Evolutionary conservation across 495 filamentous ascomycete species (phyloP).

Genomic region (Aspergillus cavernicola): DNA sequence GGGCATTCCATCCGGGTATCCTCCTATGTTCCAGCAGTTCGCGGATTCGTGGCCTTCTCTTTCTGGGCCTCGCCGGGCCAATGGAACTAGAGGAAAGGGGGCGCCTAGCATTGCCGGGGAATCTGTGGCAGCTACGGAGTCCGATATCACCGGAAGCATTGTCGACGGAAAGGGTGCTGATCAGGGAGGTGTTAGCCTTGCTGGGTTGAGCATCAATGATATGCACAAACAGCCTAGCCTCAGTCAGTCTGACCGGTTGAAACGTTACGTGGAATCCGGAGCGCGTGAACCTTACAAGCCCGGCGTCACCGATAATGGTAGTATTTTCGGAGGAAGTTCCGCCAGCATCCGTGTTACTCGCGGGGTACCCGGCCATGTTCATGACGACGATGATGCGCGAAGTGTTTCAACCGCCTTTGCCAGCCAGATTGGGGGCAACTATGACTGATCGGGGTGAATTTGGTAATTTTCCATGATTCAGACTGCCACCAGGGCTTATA

Average conservation of each 20-base stretch:
- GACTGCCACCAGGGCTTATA: conserved; percentile 15
- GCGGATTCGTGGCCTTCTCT: conserved; percentile 85
- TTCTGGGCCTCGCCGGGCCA: conserved; percentile 55
- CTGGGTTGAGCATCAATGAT: conserved; percentile 74
- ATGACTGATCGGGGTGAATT: conserved; percentile 65
- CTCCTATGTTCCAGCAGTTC: conserved; percentile 94
- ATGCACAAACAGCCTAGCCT: conserved; percentile 73
- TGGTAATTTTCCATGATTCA: conserved; percentile 8
- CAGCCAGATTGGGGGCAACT: conserved; percentile 86
- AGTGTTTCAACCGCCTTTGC: conserved; percentile 95
- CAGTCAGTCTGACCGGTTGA: conserved; percentile 79
- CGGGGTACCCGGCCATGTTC: conserved; percentile 45
- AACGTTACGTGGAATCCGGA: conserved; percentile 82
- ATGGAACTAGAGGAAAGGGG: conserved; percentile 58
- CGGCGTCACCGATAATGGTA: conserved; percentile 53
- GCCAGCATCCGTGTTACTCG: conserved; percentile 53
- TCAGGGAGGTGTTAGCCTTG: conserved; percentile 82
- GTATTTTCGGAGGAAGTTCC: conserved; percentile 74
- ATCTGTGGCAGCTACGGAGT: conserved; percentile 83
- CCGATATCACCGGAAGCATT: conserved; percentile 68
- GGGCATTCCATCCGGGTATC: conserved; percentile 75
- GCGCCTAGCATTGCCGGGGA: conserved; percentile 83
- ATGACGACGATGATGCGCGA: conserved; percentile 84
- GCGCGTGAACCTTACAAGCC: conserved; percentile 50
- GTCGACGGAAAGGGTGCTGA: conserved; percentile 70